These are phyloP conservation scores for Dictyostelium citrinum DNA, from an alignment of 78 protist genomes.

Conservation along the genomic window DNA sequence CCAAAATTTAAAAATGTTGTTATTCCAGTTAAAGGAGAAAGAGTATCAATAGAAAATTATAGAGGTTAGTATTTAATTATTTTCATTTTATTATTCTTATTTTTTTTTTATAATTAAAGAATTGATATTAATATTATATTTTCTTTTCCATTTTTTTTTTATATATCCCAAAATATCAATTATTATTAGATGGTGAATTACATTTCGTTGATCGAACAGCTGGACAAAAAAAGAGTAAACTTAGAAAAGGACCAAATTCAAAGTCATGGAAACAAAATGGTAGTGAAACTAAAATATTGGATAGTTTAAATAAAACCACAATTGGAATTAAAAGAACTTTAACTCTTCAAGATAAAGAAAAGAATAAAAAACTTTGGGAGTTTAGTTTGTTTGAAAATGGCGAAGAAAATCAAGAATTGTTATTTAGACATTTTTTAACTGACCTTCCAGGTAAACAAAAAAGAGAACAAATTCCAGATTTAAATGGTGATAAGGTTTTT, in stretches of 20 bases:
- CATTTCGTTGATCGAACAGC: slow-evolving; percentile 57
- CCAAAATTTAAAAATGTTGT: background rate
- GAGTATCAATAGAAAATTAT: background rate
- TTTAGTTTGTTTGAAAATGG: slow-evolving; percentile 35
- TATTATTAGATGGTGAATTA: slow-evolving; percentile 53
- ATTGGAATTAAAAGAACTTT: slow-evolving; percentile 54
- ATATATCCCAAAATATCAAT: no score
- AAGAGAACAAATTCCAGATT: slow-evolving; percentile 28
- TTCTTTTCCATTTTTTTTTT: background rate
- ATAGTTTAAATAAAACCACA: background rate
- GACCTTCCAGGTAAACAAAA: slow-evolving; percentile 14
- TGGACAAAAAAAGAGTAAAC: slow-evolving; percentile 35
- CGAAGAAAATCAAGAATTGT: background rate
- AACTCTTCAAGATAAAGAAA: slow-evolving; percentile 44
- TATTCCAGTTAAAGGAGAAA: background rate
- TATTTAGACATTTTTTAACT: slow-evolving; percentile 38
- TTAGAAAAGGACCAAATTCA: slow-evolving; percentile 5
- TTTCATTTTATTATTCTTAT: background rate
- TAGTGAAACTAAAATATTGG: slow-evolving; percentile 33
- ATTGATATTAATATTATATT: background rate
- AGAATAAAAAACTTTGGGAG: slow-evolving; percentile 53
- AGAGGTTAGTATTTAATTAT: background rate
- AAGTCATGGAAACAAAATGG: slow-evolving; percentile 74
- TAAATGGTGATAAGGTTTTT: slow-evolving; percentile 1
- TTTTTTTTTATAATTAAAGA: background rate